phyloP scores from a whole-genome alignment of 352 stramenopile species.

The Phytophthora melonis region DNA sequence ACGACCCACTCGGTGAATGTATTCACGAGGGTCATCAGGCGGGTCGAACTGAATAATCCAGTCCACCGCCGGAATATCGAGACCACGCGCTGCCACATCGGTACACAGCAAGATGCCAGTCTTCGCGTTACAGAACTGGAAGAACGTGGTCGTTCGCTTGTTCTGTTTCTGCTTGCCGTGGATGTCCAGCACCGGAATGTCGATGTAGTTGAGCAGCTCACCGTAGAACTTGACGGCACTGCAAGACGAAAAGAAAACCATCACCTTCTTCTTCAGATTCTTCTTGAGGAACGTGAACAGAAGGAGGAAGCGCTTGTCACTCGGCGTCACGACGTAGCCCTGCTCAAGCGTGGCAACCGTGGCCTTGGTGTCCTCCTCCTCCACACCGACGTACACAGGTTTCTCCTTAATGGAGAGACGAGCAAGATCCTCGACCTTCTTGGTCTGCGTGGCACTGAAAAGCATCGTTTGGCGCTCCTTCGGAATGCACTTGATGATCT shows the following conservation, averaged over 20 bases:
- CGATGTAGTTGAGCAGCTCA: slow-evolving; percentile 99
- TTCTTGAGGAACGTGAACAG: slow-evolving; percentile 99
- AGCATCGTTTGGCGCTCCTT: slow-evolving; percentile 99
- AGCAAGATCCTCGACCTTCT: slow-evolving; percentile 98
- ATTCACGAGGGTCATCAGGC: slow-evolving; percentile 98
- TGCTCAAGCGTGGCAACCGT: slow-evolving; percentile 97
- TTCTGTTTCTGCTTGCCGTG: slow-evolving; percentile 99
- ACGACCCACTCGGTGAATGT: slow-evolving; percentile 96
- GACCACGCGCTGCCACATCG: slow-evolving; percentile 97
- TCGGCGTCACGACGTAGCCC: slow-evolving; percentile 98
- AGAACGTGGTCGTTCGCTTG: slow-evolving; percentile 99
- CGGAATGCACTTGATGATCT: slow-evolving; percentile 98
- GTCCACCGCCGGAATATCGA: slow-evolving; percentile 98
- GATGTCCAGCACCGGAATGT: slow-evolving; percentile 99
- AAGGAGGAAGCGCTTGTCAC: slow-evolving; percentile 98
- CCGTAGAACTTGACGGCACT: slow-evolving; percentile 99
- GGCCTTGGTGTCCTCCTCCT: slow-evolving; percentile 92
- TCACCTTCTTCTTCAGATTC: slow-evolving; percentile 99
- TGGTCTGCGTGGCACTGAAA: slow-evolving; percentile 98
- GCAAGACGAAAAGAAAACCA: slow-evolving; percentile 94
- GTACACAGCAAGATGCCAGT: slow-evolving; percentile 98
- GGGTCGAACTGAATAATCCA: slow-evolving; percentile 99
- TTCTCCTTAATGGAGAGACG: slow-evolving; percentile 94
- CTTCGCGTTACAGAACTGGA: slow-evolving; percentile 98
- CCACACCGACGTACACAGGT: slow-evolving; percentile 97